phyloP scores from a whole-genome alignment of 1,284 basidiomycete genomes.

The Fomes fomentarius region DNA sequence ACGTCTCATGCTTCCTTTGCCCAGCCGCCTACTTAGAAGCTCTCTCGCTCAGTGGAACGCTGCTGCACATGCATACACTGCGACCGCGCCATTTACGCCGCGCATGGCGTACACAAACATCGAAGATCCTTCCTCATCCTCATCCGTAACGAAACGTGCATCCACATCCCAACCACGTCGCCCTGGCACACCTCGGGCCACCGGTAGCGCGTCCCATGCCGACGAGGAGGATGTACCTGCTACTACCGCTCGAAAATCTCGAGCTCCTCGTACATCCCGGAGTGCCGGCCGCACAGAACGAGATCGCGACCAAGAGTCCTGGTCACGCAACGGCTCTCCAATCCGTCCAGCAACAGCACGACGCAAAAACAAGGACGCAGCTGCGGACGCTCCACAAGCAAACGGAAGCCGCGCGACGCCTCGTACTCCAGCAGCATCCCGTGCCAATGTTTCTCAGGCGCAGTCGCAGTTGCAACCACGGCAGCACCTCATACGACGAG shows the following conservation, averaged over 20 bases:
- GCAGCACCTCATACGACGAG: conserved; percentile 43
- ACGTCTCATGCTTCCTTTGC: conserved; percentile 1
- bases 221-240: conserved; percentile 4
- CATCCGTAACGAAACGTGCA: conserved; percentile 27
- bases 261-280: neutral
- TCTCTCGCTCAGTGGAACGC: conserved; percentile 17
- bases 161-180: conserved; percentile 25
- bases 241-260: conserved; percentile 8
- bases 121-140: conserved; percentile 24
- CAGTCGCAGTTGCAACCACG: conserved; percentile 18
- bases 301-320: neutral
- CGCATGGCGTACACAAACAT: conserved; percentile 20
- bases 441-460: neutral
- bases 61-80: conserved; percentile 16
- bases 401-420: conserved; percentile 7
- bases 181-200: conserved; percentile 11
- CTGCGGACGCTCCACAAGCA: neutral
- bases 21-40: neutral
- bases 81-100: conserved; percentile 26
- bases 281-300: neutral
- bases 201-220: conserved; percentile 3
- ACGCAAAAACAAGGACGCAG: conserved; percentile 7
- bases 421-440: conserved; percentile 5
- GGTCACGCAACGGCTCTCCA: conserved; percentile 4
- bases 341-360: conserved; percentile 1